Evolutionary conservation across 108 stramenopile species (phyloP), one percentile per base, ranked within the genome.

Genomic region (Mediolabrus comicus): DNA sequence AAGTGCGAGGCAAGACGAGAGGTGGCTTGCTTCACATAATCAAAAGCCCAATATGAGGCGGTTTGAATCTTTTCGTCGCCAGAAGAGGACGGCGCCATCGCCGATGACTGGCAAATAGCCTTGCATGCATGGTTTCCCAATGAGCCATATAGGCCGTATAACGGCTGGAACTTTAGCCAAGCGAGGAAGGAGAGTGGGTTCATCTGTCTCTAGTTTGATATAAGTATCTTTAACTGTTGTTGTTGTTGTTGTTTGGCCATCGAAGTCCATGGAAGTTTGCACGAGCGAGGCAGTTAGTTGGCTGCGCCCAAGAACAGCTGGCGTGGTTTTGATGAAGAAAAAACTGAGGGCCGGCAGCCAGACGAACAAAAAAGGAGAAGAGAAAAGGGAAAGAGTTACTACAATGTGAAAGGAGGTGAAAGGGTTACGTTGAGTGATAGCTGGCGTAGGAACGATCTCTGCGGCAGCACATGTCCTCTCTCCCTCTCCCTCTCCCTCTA

Each of bases 1-100:
- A 77, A 26, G 9, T 30, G 25, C 22, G 53, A 59, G 2, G 64
- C 58, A 22, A 70, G 53, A 31, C 19, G 53, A 11, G 49, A 33
- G n/a, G 74, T 60, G 53, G 39, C 39, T 2, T 30, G n/a, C 12
- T 59, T 31, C 4, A 69, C 22, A 5, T 49, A 17, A 12, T 77
- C 69, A 53, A 65, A 41, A 17, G 64, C 58, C 69, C 68, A 77
- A 60, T 51, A 39, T 33, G 67, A 65, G 12, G 61, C 41, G 13
- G 71, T 57, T 57, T 53, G 46, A 17, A n/a, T 14, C 46, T 49
- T 49, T 1, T 49, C 46, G 55, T 56, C 55, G 16, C 30, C 64
- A 36, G 9, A 13, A 33, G 32, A 41, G 38, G 61, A 33, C 16
- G 51, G 30, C 19, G 27, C 27, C n/a, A 28, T 30, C 0, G 64